Evolutionary conservation across 805 yeast genomes (phyloP).

Genomic region (Candida ipomoeae): DNA sequence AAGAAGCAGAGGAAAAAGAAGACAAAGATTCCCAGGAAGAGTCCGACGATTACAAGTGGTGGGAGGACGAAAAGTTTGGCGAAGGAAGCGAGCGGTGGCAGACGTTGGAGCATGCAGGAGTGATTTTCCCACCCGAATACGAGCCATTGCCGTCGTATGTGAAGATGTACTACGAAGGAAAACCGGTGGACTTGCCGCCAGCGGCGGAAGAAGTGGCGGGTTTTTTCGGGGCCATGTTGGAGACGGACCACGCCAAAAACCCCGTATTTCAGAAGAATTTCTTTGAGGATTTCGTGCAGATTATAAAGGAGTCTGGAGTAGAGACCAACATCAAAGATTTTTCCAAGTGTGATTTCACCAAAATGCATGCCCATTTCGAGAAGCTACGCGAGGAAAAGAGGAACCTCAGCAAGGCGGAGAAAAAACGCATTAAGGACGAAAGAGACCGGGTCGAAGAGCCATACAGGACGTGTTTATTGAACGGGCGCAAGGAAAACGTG

Average conservation of each 20-base stretch:
- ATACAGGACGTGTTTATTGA: slow-evolving; percentile 71
- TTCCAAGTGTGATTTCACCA: slow-evolving; percentile 69
- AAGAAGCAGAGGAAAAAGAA: background rate
- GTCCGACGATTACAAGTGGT: slow-evolving; percentile 66
- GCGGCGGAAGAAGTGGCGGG: slow-evolving; percentile 97
- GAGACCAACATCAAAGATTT: slow-evolving; percentile 45
- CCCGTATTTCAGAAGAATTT: slow-evolving; percentile 85
- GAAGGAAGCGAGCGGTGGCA: slow-evolving; percentile 84
- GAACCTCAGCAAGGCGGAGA: slow-evolving; percentile 63
- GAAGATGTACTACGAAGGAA: slow-evolving; percentile 69
- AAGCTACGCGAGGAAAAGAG: slow-evolving; percentile 67
- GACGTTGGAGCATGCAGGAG: slow-evolving; percentile 83
- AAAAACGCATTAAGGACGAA: slow-evolving; percentile 66
- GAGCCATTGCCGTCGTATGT: slow-evolving; percentile 79
- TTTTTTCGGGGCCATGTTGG: slow-evolving; percentile 83
- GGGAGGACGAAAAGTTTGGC: slow-evolving; percentile 66
- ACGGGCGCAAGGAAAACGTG: slow-evolving; percentile 87
- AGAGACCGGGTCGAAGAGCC: slow-evolving; percentile 76
- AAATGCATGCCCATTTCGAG: slow-evolving; percentile 71
- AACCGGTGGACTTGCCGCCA: slow-evolving; percentile 67
- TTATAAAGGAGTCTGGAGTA: slow-evolving; percentile 64
- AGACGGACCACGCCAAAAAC: slow-evolving; percentile 83
- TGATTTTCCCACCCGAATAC: slow-evolving; percentile 88
- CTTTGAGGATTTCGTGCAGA: slow-evolving; percentile 70
- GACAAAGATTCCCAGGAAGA: slow-evolving; percentile 11